Evolutionary conservation across 176 grass and related monocot genomes (phyloP).

Genomic region (Musa acuminata): DNA sequence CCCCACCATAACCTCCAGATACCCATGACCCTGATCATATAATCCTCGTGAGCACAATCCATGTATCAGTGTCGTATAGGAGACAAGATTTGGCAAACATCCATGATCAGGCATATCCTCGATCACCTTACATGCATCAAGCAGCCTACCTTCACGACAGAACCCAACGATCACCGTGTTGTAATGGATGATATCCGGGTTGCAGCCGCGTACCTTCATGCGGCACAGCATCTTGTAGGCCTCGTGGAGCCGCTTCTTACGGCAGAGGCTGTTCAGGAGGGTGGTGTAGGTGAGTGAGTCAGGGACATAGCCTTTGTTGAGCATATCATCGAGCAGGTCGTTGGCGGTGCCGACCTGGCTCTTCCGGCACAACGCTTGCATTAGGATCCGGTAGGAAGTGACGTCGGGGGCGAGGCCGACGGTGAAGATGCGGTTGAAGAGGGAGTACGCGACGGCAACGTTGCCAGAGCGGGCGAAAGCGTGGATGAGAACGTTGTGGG

Average conservation of each 20-base stretch:
- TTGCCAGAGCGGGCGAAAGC: conserved; percentile 48
- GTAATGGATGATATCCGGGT: conserved; percentile 70
- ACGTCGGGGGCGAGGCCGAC: conserved; percentile 44
- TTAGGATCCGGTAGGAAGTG: conserved; percentile 53
- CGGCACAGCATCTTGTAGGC: conserved; percentile 74
- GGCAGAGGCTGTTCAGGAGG: conserved; percentile 59
- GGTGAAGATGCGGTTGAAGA: conserved; percentile 49
- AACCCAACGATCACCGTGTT: conserved; percentile 62
- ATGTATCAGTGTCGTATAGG: conserved; percentile 50
- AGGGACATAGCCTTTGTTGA: conserved; percentile 58
- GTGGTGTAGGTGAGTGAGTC: conserved; percentile 51
- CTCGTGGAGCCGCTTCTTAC: conserved; percentile 59
- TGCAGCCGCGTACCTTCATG: conserved; percentile 48
- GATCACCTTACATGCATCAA: conserved; percentile 80
- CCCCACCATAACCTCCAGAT: conserved; percentile 48
- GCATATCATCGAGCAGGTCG: conserved; percentile 63
- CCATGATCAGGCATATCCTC: conserved; percentile 56
- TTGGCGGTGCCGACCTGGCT: conserved; percentile 50
- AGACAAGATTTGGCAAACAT: conserved; percentile 42
- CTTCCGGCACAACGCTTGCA: conserved; percentile 45
- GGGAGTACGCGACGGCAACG: conserved; percentile 40
- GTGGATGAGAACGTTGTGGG: conserved; percentile 66
- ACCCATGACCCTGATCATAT: conserved; percentile 41
- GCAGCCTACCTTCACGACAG: conserved; percentile 48
- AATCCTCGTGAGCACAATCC: conserved; percentile 45